A percentile compares a stretch with the other conserved stretches of the same genome.
Conservation (phyloP, 345 rosid genomes). For the Aurinia saxatilis region DNA sequence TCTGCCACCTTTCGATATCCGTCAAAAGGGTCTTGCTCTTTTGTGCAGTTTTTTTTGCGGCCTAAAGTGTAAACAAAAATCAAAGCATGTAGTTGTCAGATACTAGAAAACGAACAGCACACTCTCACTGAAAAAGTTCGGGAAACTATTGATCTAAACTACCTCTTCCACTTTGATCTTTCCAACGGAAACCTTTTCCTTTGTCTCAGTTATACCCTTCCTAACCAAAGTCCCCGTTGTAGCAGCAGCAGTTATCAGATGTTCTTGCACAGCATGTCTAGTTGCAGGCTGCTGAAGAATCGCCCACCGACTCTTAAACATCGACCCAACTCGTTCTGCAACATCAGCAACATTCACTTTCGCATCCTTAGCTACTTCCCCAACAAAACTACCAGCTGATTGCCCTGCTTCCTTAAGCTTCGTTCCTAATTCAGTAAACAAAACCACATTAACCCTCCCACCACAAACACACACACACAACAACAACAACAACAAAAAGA, state of each 20-base stretch:
- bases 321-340: conserved; percentile 74
- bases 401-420: conserved; percentile 83
- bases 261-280: conserved; percentile 74
- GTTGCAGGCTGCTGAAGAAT: conserved; percentile 86
- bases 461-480: conserved; percentile 5
- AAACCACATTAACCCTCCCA: background rate
- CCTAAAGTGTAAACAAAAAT: conserved; percentile 41
- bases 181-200: conserved; percentile 84
- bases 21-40: conserved; percentile 80
- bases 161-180: conserved; percentile 96
- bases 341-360: conserved; percentile 80
- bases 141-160: background rate
- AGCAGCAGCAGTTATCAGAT: conserved; percentile 74
- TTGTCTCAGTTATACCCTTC: conserved; percentile 78
- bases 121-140: background rate
- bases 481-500: background rate
- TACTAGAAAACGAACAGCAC: background rate
- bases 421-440: conserved; percentile 40
- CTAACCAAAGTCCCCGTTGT: conserved; percentile 79
- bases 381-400: conserved; percentile 74
- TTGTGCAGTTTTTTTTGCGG: conserved; percentile 79
- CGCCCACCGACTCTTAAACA: conserved; percentile 71
- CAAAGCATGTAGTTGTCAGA: background rate
- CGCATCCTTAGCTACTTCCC: conserved; percentile 87
- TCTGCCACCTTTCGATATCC: conserved; percentile 95